Conservation (phyloP, 2,329 filamentous ascomycete species). For the Alternaria rosae region DNA sequence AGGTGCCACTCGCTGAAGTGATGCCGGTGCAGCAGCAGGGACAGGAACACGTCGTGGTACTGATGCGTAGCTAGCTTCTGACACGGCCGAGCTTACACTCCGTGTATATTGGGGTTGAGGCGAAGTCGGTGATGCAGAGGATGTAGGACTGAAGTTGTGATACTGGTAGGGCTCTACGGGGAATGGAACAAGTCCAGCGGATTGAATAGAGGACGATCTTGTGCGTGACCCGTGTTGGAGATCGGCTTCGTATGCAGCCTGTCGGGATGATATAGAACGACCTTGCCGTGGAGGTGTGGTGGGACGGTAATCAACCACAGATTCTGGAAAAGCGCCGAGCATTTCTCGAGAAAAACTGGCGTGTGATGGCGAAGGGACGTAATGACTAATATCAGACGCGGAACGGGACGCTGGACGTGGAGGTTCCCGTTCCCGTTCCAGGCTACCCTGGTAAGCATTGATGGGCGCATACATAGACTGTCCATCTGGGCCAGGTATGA, state of each 20-base stretch:
- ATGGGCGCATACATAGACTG: slow-evolving; percentile 55
- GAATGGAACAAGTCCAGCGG: slow-evolving; percentile 36
- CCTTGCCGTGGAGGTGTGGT: slow-evolving; percentile 27
- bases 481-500: slow-evolving; percentile 59
- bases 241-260: slow-evolving; percentile 21
- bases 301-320: slow-evolving; percentile 32
- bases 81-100: slow-evolving; percentile 32
- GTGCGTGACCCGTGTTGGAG: slow-evolving; percentile 19
- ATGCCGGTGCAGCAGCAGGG: slow-evolving; percentile 16
- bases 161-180: slow-evolving; percentile 47
- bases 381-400: slow-evolving; percentile 42
- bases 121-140: slow-evolving; percentile 31
- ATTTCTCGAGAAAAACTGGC: slow-evolving; percentile 38
- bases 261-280: slow-evolving; percentile 29
- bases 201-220: slow-evolving; percentile 33
- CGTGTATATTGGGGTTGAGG: slow-evolving; percentile 40
- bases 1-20: slow-evolving; percentile 22
- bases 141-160: slow-evolving; percentile 37
- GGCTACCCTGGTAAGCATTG: slow-evolving; percentile 50
- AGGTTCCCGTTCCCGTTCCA: slow-evolving; percentile 40
- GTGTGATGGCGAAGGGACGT: slow-evolving; percentile 42
- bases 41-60: slow-evolving; percentile 50
- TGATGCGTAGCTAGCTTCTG: slow-evolving; percentile 35
- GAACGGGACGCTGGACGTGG: slow-evolving; percentile 56
- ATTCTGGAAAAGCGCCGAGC: slow-evolving; percentile 52